phyloP scores from a whole-genome alignment of 78 protist genomes.

The Acrasis kona region DNA sequence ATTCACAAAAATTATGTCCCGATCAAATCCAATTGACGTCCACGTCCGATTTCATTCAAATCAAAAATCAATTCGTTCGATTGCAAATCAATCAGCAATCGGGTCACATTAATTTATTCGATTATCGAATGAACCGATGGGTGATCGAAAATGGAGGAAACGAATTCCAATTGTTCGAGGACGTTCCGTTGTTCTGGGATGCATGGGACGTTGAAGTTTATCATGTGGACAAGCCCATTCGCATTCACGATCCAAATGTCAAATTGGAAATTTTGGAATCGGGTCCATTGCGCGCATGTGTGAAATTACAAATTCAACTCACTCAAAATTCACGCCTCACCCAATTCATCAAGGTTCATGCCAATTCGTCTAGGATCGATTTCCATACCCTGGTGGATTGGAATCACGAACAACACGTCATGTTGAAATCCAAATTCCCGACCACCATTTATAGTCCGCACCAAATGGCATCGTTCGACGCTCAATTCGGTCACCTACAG shows the following conservation, averaged over 20 bases:
- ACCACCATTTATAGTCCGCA: constrained; percentile 29
- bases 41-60: background rate
- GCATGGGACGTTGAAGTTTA: constrained; percentile 56
- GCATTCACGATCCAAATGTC: constrained; percentile 48
- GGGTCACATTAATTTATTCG: background rate
- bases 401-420: constrained; percentile 39
- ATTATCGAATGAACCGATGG: background rate
- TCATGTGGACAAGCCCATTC: constrained; percentile 21
- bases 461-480: constrained; percentile 41
- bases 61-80: background rate
- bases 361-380: too few species aligned
- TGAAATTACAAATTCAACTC: too few species aligned
- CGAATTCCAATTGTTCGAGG: constrained; percentile 42
- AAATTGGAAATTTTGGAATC: background rate
- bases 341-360: too few species aligned
- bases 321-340: too few species aligned
- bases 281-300: too few species aligned
- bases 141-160: constrained; percentile 16
- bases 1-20: too few species aligned
- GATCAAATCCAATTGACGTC: background rate
- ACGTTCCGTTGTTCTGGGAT: constrained; percentile 56
- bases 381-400: constrained; percentile 36
- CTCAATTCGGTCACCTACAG: constrained; percentile 60
- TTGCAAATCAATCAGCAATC: background rate
- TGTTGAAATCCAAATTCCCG: constrained; percentile 63